Conservation (phyloP, 495 filamentous ascomycete species). For the Penicillium simplicissimum region DNA sequence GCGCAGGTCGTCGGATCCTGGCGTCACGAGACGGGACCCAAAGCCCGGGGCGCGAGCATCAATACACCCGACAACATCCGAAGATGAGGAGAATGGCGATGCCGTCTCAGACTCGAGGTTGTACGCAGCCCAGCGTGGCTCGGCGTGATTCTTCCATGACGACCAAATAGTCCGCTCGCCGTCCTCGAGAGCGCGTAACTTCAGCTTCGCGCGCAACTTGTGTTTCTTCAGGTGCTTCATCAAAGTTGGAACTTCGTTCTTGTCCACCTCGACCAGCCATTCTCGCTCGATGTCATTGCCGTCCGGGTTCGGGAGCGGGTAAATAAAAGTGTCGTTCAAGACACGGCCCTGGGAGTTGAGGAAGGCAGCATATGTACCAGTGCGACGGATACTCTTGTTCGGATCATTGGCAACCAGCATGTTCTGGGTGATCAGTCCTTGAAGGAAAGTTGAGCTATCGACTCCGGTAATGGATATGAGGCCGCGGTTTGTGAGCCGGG, state of each 20-base stretch:
- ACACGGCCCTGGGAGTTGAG: slow-evolving; percentile 82
- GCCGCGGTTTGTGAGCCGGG: slow-evolving; percentile 64
- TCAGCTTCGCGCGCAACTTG: slow-evolving; percentile 78
- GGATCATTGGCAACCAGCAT: slow-evolving; percentile 53
- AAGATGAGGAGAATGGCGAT: slow-evolving; percentile 28
- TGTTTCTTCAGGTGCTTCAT: slow-evolving; percentile 74
- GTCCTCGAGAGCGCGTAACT: slow-evolving; percentile 60
- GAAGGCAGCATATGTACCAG: slow-evolving; percentile 74
- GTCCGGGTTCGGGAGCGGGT: slow-evolving; percentile 53
- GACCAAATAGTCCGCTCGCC: slow-evolving; percentile 67
- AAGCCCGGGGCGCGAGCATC: slow-evolving; percentile 71
- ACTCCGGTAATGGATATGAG: slow-evolving; percentile 75
- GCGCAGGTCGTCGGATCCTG: slow-evolving; percentile 42
- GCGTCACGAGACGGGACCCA: slow-evolving; percentile 59
- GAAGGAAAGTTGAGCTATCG: slow-evolving; percentile 81
- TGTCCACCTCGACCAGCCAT: slow-evolving; percentile 84
- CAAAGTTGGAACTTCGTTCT: slow-evolving; percentile 58
- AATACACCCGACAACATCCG: slow-evolving; percentile 43
- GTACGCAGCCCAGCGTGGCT: slow-evolving; percentile 49
- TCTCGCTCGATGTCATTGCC: slow-evolving; percentile 40
- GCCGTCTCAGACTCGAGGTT: slow-evolving; percentile 40
- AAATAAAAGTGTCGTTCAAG: slow-evolving; percentile 87
- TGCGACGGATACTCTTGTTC: slow-evolving; percentile 31
- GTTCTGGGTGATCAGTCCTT: slow-evolving; percentile 81
- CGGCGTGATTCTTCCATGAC: slow-evolving; percentile 57